Evolutionary conservation across 2,329 filamentous ascomycete species (phyloP).

Genomic region (Colletotrichum sp.): DNA sequence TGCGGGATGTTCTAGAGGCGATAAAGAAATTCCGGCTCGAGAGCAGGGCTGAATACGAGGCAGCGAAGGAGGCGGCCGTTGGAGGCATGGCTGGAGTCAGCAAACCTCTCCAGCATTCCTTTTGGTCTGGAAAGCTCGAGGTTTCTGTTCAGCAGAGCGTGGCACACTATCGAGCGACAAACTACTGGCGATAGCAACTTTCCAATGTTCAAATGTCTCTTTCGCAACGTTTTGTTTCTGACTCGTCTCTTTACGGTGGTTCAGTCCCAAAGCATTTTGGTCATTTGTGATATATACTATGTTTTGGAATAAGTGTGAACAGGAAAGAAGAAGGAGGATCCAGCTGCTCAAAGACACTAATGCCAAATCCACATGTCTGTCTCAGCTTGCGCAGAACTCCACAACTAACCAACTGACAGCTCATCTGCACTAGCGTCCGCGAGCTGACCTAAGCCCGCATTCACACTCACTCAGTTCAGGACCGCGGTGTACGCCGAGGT

Average conservation of each 20-base stretch:
- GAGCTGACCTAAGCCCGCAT: not conserved
- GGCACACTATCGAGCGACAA: conserved; percentile 17
- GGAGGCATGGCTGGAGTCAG: conserved; percentile 8
- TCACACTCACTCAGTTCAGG: not conserved
- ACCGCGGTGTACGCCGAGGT: conserved; percentile 14
- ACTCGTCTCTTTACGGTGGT: not conserved
- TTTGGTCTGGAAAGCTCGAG: conserved; percentile 44
- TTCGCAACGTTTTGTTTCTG: not conserved
- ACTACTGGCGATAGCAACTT: conserved; percentile 6
- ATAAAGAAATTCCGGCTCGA: conserved; percentile 43
- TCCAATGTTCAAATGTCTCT: not conserved
- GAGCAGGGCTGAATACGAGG: conserved; percentile 33
- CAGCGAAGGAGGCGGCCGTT: conserved; percentile 20
- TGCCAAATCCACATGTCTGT: not conserved
- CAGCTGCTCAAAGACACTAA: not conserved
- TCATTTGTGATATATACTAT: conserved; percentile 14
- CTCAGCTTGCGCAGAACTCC: not conserved
- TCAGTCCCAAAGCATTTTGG: not conserved
- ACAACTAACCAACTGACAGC: not conserved
- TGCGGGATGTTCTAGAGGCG: conserved; percentile 48
- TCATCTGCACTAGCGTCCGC: not conserved
- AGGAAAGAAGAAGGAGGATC: not conserved
- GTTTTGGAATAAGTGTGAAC: conserved; percentile 5
- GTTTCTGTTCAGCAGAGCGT: conserved; percentile 27
- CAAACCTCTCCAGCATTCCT: conserved; percentile 30